These are phyloP conservation scores for Neurospora tetraspora DNA, from an alignment of 495 filamentous ascomycete genomes.

Conservation along the genomic window DNA sequence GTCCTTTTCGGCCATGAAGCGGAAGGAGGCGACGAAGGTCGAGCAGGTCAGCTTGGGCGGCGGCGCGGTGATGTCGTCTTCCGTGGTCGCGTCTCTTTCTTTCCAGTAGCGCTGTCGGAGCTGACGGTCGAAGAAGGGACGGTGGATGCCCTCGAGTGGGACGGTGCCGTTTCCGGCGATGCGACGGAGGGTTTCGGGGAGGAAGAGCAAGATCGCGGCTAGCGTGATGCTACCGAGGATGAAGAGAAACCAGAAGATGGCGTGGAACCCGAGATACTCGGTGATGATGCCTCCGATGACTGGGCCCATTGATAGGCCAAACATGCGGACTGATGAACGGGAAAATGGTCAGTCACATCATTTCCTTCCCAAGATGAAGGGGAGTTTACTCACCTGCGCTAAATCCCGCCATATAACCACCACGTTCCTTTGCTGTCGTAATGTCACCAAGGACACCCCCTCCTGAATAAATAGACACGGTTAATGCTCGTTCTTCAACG, in stretches of 20 bases:
- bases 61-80: slow-evolving; percentile 7
- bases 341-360: not conserved
- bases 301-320: slow-evolving; percentile 47
- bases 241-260: slow-evolving; percentile 59
- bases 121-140: slow-evolving; percentile 29
- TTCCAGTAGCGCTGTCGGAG: slow-evolving; percentile 26
- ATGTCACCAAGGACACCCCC: slow-evolving; percentile 46
- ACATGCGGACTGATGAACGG: slow-evolving; percentile 22
- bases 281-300: slow-evolving; percentile 54
- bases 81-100: not conserved
- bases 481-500: not conserved
- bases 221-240: slow-evolving; percentile 37
- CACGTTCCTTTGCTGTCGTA: slow-evolving; percentile 37
- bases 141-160: slow-evolving; percentile 21
- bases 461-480: not conserved
- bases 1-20: slow-evolving; percentile 52
- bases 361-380: not conserved
- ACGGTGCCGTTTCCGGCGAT: slow-evolving; percentile 52
- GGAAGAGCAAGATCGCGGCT: slow-evolving; percentile 32
- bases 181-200: slow-evolving; percentile 55
- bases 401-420: slow-evolving; percentile 44
- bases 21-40: slow-evolving; percentile 44
- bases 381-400: slow-evolving; percentile 16
- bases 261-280: slow-evolving; percentile 53
- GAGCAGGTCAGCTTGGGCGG: slow-evolving; percentile 35